Evolutionary conservation across 2,329 filamentous ascomycete genomes (phyloP).

Genomic region (Fusarium stilboides): DNA sequence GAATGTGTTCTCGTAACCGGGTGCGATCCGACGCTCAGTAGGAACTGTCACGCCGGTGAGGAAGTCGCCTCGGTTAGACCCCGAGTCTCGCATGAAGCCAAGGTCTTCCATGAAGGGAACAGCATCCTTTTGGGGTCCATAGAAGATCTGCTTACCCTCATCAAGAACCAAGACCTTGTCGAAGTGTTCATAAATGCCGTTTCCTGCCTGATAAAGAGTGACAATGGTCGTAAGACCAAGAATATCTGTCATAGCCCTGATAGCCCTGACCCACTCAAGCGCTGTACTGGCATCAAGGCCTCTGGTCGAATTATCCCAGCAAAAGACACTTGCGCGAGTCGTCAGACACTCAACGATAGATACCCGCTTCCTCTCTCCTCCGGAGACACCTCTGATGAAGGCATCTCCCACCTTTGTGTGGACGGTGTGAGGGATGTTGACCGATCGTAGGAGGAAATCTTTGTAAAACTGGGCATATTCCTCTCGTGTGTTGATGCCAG

Average conservation of each 20-base stretch:
- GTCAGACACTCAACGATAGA: slow-evolving; percentile 76
- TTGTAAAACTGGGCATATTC: slow-evolving; percentile 63
- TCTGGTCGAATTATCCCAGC: slow-evolving; percentile 77
- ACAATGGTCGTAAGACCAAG: slow-evolving; percentile 73
- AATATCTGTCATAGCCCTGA: slow-evolving; percentile 75
- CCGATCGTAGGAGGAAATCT: slow-evolving; percentile 70
- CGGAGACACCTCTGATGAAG: slow-evolving; percentile 75
- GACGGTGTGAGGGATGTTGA: slow-evolving; percentile 71
- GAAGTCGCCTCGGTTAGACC: slow-evolving; percentile 76
- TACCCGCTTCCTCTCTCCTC: slow-evolving; percentile 78
- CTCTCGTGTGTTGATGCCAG: slow-evolving; percentile 58
- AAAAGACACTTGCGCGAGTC: slow-evolving; percentile 70
- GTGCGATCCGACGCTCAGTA: slow-evolving; percentile 74
- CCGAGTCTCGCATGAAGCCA: slow-evolving; percentile 73
- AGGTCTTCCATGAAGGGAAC: slow-evolving; percentile 74
- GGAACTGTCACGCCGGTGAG: slow-evolving; percentile 78
- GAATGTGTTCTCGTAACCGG: slow-evolving; percentile 58
- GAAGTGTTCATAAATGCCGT: slow-evolving; percentile 78
- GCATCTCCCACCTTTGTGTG: slow-evolving; percentile 79
- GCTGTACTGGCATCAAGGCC: slow-evolving; percentile 77
- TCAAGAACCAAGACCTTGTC: slow-evolving; percentile 81
- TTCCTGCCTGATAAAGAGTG: slow-evolving; percentile 78
- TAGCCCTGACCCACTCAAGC: slow-evolving; percentile 70
- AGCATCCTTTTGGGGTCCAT: slow-evolving; percentile 71
- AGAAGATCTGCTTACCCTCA: slow-evolving; percentile 76